Evolutionary conservation across 2,329 filamentous ascomycete species (phyloP), one percentile per base, ranked within the genome.

Genomic region (Aspergillus spinulosporus): DNA sequence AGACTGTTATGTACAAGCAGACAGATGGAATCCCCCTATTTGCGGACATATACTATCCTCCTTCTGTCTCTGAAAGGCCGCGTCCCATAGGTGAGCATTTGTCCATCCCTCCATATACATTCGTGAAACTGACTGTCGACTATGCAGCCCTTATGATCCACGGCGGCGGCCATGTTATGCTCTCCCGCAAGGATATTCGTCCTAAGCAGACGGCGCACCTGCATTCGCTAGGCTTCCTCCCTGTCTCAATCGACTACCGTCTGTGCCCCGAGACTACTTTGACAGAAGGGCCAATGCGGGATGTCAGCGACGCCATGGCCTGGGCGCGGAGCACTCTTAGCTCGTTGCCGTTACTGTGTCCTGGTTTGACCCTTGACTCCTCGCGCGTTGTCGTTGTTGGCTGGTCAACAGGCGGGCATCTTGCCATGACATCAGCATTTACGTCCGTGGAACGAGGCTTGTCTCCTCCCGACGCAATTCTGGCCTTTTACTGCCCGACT

Each of bases 161-260:
- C 39, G 61, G 61, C 2, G 61, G 57, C 9, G 59, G 56, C 6
- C 57, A 59, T 21, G 32, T 62, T 1, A 58, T 59, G 43, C 34
- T 59, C 9, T 58, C 59, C 1, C 34, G 61, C 12, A 59, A 57
- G 4, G 49, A 58, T 6, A 34, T 61, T 6, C 56, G 56, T 0
- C 43, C 42, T 0, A 15, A 31, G 4, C 80, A 82, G 53, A 75
- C 68, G 0, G 49, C 62, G 4, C 56, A 66, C 1, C 68, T 82
- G 0, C 66, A 81, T 0, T 56, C 66, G 0, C 49, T 64, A 4
- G 76, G 77, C 0, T 70, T 82, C 40, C 62, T 82, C 2, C 78
- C 80, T 0, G 64, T 83, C 8, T 79, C 76, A 58, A 51, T 82
- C 0, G 80, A 83, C 61, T 80, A 82, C 58, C 68, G 79, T 0